phyloP scores from a whole-genome alignment of 495 filamentous ascomycete genomes.

The Hypoxylon subgilvum region DNA sequence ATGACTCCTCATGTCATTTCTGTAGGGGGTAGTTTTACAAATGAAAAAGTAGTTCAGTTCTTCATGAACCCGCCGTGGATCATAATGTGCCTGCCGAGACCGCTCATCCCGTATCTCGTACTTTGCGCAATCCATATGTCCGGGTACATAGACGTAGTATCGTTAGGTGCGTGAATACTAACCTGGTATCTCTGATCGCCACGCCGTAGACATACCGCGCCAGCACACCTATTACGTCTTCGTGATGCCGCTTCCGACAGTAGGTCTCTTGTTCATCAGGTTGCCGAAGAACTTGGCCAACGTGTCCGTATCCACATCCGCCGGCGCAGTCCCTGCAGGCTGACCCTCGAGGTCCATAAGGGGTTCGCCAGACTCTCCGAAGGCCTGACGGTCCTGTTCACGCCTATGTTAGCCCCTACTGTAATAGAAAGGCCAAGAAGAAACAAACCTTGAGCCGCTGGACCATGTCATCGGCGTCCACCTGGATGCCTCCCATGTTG shows the following conservation, averaged over 20 bases:
- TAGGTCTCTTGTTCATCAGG: slow-evolving; percentile 52
- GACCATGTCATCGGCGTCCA: slow-evolving; percentile 94
- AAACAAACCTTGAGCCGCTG: slow-evolving; percentile 75
- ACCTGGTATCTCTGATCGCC: neutral
- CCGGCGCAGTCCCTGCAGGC: slow-evolving; percentile 42
- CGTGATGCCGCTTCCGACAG: slow-evolving; percentile 16
- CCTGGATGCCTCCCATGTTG: slow-evolving; percentile 96
- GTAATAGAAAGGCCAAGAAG: neutral
- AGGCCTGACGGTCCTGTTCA: slow-evolving; percentile 55
- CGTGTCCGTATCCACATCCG: slow-evolving; percentile 58
- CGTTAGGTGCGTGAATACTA: neutral
- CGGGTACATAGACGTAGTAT: neutral
- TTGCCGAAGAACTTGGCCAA: slow-evolving; percentile 57
- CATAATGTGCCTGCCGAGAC: neutral
- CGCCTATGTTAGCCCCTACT: slow-evolving; percentile 19
- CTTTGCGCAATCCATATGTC: neutral
- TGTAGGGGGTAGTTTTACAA: slow-evolving; percentile 14
- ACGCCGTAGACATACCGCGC: no score
- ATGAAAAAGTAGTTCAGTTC: slow-evolving; percentile 5
- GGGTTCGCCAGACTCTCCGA: slow-evolving; percentile 47
- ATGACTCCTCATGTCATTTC: neutral
- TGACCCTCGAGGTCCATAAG: slow-evolving; percentile 39
- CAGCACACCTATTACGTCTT: slow-evolving; percentile 24
- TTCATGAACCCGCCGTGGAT: neutral
- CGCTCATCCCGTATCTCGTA: neutral